Percentiles rank a stretch among this genome's conserved stretches.
Evolutionary conservation across 768 basidiomycete species (phyloP).

Genomic region (Imleria badia): DNA sequence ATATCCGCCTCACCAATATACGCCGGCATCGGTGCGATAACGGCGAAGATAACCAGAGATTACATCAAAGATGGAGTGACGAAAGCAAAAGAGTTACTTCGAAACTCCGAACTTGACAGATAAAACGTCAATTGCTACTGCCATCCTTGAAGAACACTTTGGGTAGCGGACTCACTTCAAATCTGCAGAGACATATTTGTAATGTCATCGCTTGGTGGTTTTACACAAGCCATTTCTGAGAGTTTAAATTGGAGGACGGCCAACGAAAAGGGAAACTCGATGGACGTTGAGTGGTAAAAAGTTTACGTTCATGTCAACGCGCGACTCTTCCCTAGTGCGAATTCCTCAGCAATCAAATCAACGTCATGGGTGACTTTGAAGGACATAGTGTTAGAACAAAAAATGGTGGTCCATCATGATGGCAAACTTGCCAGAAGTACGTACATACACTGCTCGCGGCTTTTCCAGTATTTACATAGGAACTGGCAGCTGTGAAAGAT

Average conservation of each 20-base stretch:
- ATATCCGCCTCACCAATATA: neutral
- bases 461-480: too few species aligned
- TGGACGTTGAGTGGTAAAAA: neutral
- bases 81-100: too few species aligned
- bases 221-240: neutral
- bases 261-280: neutral
- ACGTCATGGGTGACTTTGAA: neutral
- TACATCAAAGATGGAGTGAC: too few species aligned
- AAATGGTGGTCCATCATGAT: neutral
- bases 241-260: neutral
- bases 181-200: too few species aligned
- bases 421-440: neutral
- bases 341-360: neutral
- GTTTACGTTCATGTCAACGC: too few species aligned
- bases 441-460: too few species aligned
- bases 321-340: neutral
- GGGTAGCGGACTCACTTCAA: neutral
- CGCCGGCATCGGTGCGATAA: neutral
- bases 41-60: too few species aligned
- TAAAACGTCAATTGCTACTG: neutral
- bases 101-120: neutral
- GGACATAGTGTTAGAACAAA: neutral
- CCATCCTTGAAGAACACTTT: neutral
- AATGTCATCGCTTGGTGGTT: neutral
- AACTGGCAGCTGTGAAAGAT: too few species aligned